A percentile compares a stretch with the other conserved stretches of the same genome.
These are phyloP conservation scores for Microcyclospora tardicrescens DNA, from an alignment of 2,329 filamentous ascomycete genomes.

Conservation along the genomic window DNA sequence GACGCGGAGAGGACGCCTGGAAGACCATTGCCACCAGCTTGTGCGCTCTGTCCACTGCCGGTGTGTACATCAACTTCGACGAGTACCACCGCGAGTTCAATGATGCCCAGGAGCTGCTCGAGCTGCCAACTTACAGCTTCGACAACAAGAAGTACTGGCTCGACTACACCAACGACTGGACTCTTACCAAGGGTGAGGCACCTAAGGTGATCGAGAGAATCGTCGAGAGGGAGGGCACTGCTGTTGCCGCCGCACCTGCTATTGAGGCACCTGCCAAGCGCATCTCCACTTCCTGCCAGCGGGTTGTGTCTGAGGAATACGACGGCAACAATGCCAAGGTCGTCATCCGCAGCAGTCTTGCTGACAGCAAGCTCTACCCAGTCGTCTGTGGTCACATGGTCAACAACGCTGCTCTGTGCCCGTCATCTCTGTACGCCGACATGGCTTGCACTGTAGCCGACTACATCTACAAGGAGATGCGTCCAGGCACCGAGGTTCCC, in stretches of 20 bases:
- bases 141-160: constrained; percentile 63
- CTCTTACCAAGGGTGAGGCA: constrained; percentile 53
- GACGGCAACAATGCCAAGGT: constrained; percentile 46
- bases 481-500: constrained; percentile 42
- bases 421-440: constrained; percentile 51
- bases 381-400: constrained; percentile 54
- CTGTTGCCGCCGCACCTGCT: constrained; percentile 24
- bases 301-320: constrained; percentile 49
- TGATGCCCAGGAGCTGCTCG: constrained; percentile 43
- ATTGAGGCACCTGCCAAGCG: constrained; percentile 37
- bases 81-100: constrained; percentile 56
- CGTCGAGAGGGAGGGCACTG: constrained; percentile 24
- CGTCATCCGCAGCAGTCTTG: constrained; percentile 53
- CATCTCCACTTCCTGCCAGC: constrained; percentile 53
- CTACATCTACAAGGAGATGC: constrained; percentile 53
- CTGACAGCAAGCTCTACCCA: constrained; percentile 48
- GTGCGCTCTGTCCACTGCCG: constrained; percentile 46
- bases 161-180: constrained; percentile 59
- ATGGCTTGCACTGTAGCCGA: constrained; percentile 53
- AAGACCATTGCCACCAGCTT: constrained; percentile 49
- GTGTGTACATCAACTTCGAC: constrained; percentile 54
- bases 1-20: constrained; percentile 50
- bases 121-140: constrained; percentile 55
- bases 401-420: constrained; percentile 53
- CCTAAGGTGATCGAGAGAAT: constrained; percentile 26